Evolutionary conservation across 1,139 yeast genomes (phyloP).

Genomic region (Hansenula sp.): DNA sequence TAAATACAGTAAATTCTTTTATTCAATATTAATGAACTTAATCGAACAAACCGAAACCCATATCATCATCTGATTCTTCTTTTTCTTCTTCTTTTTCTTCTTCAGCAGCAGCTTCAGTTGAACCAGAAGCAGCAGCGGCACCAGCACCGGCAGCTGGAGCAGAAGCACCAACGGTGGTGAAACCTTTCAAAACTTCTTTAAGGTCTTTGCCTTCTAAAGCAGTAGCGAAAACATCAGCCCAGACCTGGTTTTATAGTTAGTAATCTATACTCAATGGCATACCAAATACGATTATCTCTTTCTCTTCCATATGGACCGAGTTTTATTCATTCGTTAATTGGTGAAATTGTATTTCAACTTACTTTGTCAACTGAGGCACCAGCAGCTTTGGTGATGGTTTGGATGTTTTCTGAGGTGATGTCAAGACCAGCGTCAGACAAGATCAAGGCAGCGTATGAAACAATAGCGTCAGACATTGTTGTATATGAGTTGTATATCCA

Average conservation of each 20-base stretch:
- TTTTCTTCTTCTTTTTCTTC: conserved; percentile 40
- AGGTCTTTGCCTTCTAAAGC: conserved; percentile 96
- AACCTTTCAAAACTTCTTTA: conserved; percentile 82
- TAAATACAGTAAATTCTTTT: conserved; percentile 10
- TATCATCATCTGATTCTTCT: conserved; percentile 78
- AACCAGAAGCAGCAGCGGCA: conserved; percentile 56
- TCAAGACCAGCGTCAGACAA: conserved; percentile 97
- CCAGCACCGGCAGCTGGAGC: conserved; percentile 54
- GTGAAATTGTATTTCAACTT: conserved; percentile 22
- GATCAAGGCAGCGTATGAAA: conserved; percentile 83
- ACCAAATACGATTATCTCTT: background rate
- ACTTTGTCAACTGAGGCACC: conserved; percentile 79
- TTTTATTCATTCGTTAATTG: background rate
- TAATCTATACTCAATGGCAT: background rate
- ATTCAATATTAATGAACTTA: conserved; percentile 29
- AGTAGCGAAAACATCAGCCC: conserved; percentile 95
- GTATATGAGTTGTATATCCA: conserved; percentile 3
- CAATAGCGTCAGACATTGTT: conserved; percentile 50
- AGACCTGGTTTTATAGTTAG: conserved; percentile 40
- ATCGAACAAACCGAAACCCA: conserved; percentile 76
- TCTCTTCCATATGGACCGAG: background rate
- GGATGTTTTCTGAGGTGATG: conserved; percentile 88
- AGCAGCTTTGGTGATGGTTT: conserved; percentile 82
- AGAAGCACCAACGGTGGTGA: conserved; percentile 68
- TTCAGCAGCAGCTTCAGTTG: conserved; percentile 59